Evolutionary conservation across 768 basidiomycete genomes (phyloP).

Genomic region (Tricholoma terreum): DNA sequence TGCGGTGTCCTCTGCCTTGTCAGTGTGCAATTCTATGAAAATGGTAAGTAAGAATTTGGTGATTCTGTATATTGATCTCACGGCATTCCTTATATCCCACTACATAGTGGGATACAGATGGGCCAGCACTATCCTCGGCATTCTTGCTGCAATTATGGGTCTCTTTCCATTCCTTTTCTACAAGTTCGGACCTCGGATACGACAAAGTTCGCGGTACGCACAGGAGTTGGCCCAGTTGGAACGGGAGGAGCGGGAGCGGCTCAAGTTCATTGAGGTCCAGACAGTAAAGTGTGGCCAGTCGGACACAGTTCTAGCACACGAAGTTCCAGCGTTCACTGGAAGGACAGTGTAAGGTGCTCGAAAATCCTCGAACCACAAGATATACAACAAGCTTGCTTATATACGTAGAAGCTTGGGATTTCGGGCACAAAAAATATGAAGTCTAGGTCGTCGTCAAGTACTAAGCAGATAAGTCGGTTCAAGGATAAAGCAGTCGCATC

Average conservation of each 20-base stretch:
- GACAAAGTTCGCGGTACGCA: slow-evolving; percentile 16
- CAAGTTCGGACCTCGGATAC: slow-evolving; percentile 17
- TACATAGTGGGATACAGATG: slow-evolving; percentile 17
- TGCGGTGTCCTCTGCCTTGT: slow-evolving; percentile 18
- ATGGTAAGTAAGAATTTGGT: slow-evolving; percentile 11
- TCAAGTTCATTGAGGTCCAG: slow-evolving; percentile 11
- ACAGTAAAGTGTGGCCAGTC: no score
- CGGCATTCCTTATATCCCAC: background rate
- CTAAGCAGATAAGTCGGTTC: no score
- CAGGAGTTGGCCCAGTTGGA: slow-evolving; percentile 17
- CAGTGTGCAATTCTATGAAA: slow-evolving; percentile 14
- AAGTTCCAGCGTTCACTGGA: no score
- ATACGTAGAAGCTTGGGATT: no score
- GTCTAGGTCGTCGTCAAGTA: no score
- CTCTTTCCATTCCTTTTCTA: slow-evolving; percentile 20
- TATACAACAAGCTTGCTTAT: no score
- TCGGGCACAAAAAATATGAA: no score
- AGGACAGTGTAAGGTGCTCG: no score
- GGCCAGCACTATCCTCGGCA: slow-evolving; percentile 19
- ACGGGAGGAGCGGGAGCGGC: slow-evolving; percentile 15
- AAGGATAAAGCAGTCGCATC: no score
- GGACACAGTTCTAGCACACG: no score
- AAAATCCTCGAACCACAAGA: no score
- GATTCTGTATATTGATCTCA: background rate
- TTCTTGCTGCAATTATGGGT: slow-evolving; percentile 19